Conservation (phyloP, 345 rosid genomes). For the Syzygium jambos region DNA sequence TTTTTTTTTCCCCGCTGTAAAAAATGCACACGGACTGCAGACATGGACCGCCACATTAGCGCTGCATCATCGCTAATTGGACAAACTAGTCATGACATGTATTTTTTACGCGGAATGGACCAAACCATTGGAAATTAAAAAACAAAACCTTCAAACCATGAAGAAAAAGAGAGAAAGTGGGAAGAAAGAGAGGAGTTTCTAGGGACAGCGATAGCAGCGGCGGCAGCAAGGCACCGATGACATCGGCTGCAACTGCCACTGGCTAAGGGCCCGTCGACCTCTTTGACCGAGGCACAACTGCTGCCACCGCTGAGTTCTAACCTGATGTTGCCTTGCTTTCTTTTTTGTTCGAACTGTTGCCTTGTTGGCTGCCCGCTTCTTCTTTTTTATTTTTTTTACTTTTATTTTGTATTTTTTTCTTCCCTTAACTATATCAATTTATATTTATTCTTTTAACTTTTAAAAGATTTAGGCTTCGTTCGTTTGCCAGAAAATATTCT, state of each 20-base stretch:
- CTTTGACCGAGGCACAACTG: too few relatives aligned
- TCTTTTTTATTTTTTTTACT: neutral
- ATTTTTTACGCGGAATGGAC: neutral
- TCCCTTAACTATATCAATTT: neutral
- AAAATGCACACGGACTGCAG: neutral
- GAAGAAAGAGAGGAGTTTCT: neutral
- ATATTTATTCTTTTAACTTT: neutral
- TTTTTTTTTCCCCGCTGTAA: fast-evolving
- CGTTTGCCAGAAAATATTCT: too few relatives aligned
- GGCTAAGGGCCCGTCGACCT: too few relatives aligned
- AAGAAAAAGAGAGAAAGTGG: neutral
- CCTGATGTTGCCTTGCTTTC: too few relatives aligned
- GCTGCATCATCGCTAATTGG: neutral
- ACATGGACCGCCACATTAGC: fast-evolving
- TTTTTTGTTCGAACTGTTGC: too few relatives aligned
- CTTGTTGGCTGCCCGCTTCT: neutral
- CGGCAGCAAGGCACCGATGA: too few relatives aligned
- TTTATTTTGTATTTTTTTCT: neutral
- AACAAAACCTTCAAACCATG: neutral
- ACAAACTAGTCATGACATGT: neutral
- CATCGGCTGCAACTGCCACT: too few relatives aligned
- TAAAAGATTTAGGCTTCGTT: neutral
- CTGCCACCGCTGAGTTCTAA: too few relatives aligned
- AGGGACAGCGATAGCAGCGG: too few relatives aligned
- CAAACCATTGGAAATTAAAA: neutral